These are phyloP conservation scores for Lachancea waltii DNA, from an alignment of 805 yeast species.

Conservation along the genomic window DNA sequence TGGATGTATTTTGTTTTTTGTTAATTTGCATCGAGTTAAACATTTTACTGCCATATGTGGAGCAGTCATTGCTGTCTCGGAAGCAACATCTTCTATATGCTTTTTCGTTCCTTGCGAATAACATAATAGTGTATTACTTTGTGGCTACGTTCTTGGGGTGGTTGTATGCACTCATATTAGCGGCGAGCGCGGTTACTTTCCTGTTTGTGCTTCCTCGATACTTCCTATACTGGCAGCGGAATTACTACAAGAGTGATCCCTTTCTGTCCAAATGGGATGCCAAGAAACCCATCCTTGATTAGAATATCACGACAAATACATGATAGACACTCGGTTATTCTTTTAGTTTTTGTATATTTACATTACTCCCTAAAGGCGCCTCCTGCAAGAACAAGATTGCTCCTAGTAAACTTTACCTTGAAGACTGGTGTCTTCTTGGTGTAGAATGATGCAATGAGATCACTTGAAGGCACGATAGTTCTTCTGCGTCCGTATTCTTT, in stretches of 20 bases:
- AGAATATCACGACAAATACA: neutral
- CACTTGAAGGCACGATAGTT: slow-evolving; percentile 76
- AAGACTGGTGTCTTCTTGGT: slow-evolving; percentile 93
- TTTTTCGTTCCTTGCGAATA: slow-evolving; percentile 15
- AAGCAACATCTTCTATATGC: slow-evolving; percentile 13
- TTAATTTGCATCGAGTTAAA: slow-evolving; percentile 38
- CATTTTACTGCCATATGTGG: slow-evolving; percentile 25
- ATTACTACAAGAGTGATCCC: slow-evolving; percentile 15
- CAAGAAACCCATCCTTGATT: slow-evolving; percentile 17
- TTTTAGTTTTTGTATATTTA: neutral
- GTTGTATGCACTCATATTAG: slow-evolving; percentile 18
- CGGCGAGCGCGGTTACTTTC: slow-evolving; percentile 15
- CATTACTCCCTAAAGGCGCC: slow-evolving; percentile 63
- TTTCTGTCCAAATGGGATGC: slow-evolving; percentile 21
- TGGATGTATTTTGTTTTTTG: slow-evolving; percentile 78
- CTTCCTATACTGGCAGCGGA: slow-evolving; percentile 29
- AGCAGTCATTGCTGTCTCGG: slow-evolving; percentile 4
- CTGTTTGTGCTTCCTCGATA: slow-evolving; percentile 22
- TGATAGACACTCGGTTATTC: neutral
- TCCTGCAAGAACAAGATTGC: slow-evolving; percentile 87
- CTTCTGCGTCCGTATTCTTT: slow-evolving; percentile 49
- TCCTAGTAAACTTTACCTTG: slow-evolving; percentile 84
- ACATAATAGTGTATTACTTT: slow-evolving; percentile 22
- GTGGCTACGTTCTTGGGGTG: slow-evolving; percentile 20
- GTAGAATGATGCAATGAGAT: slow-evolving; percentile 87